These are phyloP conservation scores for Citrus sp. DNA, from an alignment of 345 rosid species.

Conservation along the genomic window DNA sequence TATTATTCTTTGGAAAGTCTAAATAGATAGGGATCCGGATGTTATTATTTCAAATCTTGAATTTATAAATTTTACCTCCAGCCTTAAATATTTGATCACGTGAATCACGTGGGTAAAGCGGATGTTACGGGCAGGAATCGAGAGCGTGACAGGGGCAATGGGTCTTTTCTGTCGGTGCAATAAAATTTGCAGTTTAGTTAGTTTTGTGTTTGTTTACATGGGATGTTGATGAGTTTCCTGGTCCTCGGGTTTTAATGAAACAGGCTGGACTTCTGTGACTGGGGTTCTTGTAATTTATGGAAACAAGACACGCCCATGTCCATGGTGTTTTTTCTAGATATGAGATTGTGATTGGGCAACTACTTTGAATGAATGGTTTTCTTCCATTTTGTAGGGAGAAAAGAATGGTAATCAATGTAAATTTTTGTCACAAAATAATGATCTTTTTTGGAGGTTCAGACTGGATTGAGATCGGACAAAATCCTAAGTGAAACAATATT, in stretches of 20 bases:
- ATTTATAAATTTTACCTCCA: too few relatives aligned
- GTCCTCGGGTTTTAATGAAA: not conserved
- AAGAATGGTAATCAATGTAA: too few relatives aligned
- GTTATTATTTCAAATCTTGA: not conserved
- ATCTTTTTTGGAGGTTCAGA: too few relatives aligned
- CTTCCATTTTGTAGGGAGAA: not conserved
- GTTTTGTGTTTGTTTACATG: not conserved
- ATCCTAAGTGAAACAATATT: too few relatives aligned
- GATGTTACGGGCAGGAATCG: not conserved
- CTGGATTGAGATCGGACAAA: too few relatives aligned
- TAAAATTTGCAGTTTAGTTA: not conserved
- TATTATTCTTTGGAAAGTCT: too few relatives aligned
- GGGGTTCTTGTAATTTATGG: not conserved
- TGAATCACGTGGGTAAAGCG: slow-evolving; percentile 34
- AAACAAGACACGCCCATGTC: not conserved
- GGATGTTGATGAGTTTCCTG: not conserved
- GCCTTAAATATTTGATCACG: slow-evolving; percentile 1
- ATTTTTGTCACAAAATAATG: too few relatives aligned
- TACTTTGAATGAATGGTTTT: too few relatives aligned
- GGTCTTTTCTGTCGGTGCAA: not conserved
- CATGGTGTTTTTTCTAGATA: not conserved
- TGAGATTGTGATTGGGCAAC: not conserved
- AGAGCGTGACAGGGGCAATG: not conserved
- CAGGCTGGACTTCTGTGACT: not conserved
- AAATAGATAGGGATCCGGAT: not conserved